Base-by-base conservation (phyloP, 2,329 filamentous ascomycete species). In the Botrytis sinoallii region DNA sequence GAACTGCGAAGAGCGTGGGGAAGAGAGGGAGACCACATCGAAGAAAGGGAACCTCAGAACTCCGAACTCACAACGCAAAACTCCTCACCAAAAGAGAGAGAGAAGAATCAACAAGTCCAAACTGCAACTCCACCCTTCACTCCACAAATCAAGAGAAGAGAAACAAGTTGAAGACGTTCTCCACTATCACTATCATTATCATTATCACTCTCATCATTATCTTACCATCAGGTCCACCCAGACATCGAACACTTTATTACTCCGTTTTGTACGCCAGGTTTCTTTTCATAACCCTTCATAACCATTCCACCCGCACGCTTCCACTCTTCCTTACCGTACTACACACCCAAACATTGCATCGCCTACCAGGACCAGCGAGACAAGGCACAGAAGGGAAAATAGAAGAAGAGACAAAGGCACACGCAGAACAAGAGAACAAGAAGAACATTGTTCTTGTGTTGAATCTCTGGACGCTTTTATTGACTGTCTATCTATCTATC, bases 301-400 rank as follows among this genome's bases (percentile, higher is more conserved):
- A 35, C 42, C 12, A 66, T 66, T 48, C 63, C 42, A 48, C 63
- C 42, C 63, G 63, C 42, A 48, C 42, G 20, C 63, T 66, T 48
- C 63, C 63, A 66, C 63, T 48, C 63, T 66, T 66, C 63, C 42
- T 48, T 66, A 10, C 63, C 29, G 63, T 66, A 48, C 63, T 25
- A 66, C 63, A 66, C 63, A 48, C 42, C 42, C 25, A 46, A 48
- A 7, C 42, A 66, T 25, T 25, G 35, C 42, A 1, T 25, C 52
- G 29, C 12, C 60, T 20, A 42, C 61, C 42, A 64, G 38, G 38
- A 8, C 61, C 29, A 48, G 42, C 63, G 1, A 66, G 29, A 25
- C 42, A 16, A 65, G 42, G 42, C 63, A 46, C 16, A 65, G 63
- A 48, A 65, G 63, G 42, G n/a, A 32, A 35, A 22, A 65, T 9